Conservation (phyloP, 163 green algal species). For the Prototheca cutis region DNA sequence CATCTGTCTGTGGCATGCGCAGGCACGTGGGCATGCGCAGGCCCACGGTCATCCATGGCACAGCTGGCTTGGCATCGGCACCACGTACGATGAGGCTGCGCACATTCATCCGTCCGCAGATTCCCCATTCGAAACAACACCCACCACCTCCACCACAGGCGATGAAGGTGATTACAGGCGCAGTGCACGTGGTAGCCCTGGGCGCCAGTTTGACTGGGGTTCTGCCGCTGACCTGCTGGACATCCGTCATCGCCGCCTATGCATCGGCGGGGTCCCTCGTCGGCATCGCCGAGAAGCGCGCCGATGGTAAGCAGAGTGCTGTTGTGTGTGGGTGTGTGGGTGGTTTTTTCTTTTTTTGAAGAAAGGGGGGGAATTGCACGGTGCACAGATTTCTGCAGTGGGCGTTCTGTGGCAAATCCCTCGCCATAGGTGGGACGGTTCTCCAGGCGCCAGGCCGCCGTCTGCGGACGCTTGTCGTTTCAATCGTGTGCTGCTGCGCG, state of each 20-base stretch:
- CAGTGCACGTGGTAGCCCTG: slow-evolving; percentile 10
- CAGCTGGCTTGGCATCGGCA: background rate
- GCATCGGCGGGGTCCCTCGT: slow-evolving; percentile 20
- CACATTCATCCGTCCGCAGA: background rate
- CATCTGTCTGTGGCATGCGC: too few relatives aligned
- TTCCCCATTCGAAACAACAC: too few relatives aligned
- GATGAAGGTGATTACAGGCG: slow-evolving; percentile 16
- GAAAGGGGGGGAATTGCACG: background rate
- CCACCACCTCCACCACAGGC: background rate
- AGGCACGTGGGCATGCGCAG: background rate
- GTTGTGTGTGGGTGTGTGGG: background rate
- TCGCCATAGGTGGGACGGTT: too few relatives aligned
- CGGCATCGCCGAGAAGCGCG: slow-evolving; percentile 15
- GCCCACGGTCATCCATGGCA: background rate
- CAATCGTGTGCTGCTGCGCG: background rate
- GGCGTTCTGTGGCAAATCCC: too few relatives aligned
- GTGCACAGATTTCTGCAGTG: background rate
- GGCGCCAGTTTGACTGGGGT: slow-evolving; percentile 15
- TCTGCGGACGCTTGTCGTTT: background rate
- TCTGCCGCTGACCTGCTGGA: slow-evolving; percentile 23
- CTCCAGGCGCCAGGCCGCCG: background rate
- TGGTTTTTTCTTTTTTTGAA: too few relatives aligned
- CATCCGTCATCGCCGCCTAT: slow-evolving; percentile 23
- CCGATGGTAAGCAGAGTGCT: background rate
- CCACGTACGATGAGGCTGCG: background rate